phyloP scores from a whole-genome alignment of 352 stramenopile species.

The Globisporangium cystogenes region DNA sequence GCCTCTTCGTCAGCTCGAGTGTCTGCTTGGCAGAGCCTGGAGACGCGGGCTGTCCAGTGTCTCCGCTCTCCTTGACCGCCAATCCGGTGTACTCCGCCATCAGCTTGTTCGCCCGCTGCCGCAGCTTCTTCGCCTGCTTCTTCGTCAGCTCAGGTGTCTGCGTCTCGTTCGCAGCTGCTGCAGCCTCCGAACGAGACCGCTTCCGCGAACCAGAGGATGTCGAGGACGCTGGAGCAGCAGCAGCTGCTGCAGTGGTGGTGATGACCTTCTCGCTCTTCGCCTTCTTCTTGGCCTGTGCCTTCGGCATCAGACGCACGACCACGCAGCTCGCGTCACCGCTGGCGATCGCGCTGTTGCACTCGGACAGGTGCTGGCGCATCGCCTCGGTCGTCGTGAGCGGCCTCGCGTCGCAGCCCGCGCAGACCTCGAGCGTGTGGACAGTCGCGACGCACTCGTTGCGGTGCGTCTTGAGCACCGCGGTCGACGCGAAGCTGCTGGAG shows the following conservation, averaged over 20 bases:
- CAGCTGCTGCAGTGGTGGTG: background rate
- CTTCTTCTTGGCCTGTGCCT: background rate
- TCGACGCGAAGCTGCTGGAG: conserved; percentile 33
- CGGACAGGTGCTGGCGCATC: conserved; percentile 38
- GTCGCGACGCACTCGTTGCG: conserved; percentile 33
- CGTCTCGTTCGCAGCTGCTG: conserved; percentile 7
- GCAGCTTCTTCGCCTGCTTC: conserved; percentile 12
- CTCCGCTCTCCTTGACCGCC: too few species aligned
- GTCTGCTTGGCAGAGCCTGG: too few species aligned
- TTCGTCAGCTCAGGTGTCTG: conserved; percentile 8
- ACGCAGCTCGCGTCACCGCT: conserved; percentile 11
- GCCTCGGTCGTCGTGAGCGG: conserved; percentile 29
- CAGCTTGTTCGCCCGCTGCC: background rate
- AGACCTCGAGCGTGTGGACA: conserved; percentile 36
- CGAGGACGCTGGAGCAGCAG: background rate
- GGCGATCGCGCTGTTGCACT: conserved; percentile 20
- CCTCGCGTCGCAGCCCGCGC: conserved; percentile 38
- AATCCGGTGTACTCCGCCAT: background rate
- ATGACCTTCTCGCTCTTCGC: background rate
- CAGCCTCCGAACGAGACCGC: conserved; percentile 16
- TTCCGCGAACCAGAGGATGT: conserved; percentile 14
- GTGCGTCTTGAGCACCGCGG: conserved; percentile 34
- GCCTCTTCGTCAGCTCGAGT: conserved; percentile 4
- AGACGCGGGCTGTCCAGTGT: too few species aligned
- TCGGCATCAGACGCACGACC: conserved; percentile 2